Conservation (phyloP, 2,329 filamentous ascomycete genomes). For the Cladophialophora bantiana region DNA sequence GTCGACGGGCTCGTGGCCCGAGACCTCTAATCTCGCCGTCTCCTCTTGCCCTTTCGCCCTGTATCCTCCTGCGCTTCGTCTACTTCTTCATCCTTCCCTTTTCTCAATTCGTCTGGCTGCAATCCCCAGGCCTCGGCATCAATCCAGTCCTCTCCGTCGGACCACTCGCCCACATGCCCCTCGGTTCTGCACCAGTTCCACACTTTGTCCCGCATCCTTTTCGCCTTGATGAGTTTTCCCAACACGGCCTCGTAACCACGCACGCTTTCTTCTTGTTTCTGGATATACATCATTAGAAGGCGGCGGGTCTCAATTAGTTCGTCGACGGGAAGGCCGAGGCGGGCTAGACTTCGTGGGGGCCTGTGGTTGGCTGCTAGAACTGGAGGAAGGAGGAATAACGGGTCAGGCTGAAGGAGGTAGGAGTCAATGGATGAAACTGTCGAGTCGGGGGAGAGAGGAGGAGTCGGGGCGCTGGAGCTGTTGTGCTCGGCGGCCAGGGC, state of each 20-base stretch:
- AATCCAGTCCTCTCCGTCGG: slow-evolving; percentile 73
- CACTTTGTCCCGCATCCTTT: slow-evolving; percentile 65
- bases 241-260: slow-evolving; percentile 63
- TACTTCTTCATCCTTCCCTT: slow-evolving; percentile 68
- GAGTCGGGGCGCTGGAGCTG: slow-evolving; percentile 41
- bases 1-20: neutral
- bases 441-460: slow-evolving; percentile 42
- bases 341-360: slow-evolving; percentile 59
- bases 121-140: slow-evolving; percentile 68
- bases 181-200: slow-evolving; percentile 68
- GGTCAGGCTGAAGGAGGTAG: slow-evolving; percentile 57
- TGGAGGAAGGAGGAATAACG: slow-evolving; percentile 64
- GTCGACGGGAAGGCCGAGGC: slow-evolving; percentile 60
- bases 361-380: slow-evolving; percentile 60
- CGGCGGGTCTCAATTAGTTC: slow-evolving; percentile 70
- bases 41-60: slow-evolving; percentile 37
- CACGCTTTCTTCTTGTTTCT: slow-evolving; percentile 71
- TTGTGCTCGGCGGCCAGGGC: slow-evolving; percentile 53
- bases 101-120: slow-evolving; percentile 61
- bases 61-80: slow-evolving; percentile 46
- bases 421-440: slow-evolving; percentile 47
- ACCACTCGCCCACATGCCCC: slow-evolving; percentile 70
- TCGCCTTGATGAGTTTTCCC: slow-evolving; percentile 63
- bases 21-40: slow-evolving; percentile 37
- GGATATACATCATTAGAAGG: slow-evolving; percentile 66